Percentiles rank a stretch among this genome's conserved stretches.
Conservation (phyloP, 352 stramenopile species). For the Pythium brassicae region DNA sequence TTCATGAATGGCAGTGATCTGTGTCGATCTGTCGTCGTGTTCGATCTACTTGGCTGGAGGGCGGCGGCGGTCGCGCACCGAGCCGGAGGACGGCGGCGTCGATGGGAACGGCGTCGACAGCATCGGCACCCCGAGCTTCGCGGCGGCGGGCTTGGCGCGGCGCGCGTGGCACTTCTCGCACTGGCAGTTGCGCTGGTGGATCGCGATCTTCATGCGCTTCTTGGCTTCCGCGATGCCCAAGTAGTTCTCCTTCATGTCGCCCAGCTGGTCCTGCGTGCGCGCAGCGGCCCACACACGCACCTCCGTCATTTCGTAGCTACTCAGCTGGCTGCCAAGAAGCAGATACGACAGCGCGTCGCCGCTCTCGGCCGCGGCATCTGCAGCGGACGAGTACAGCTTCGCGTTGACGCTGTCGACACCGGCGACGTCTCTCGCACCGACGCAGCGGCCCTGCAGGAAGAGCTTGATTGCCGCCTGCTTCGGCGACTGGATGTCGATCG, state of each 20-base stretch:
- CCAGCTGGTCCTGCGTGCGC: slow-evolving; percentile 65
- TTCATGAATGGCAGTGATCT: background rate
- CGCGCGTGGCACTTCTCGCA: slow-evolving; percentile 72
- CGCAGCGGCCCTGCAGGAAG: slow-evolving; percentile 52
- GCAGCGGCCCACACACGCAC: slow-evolving; percentile 73
- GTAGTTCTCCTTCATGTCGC: slow-evolving; percentile 87
- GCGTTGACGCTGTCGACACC: slow-evolving; percentile 29
- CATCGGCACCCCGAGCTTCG: slow-evolving; percentile 22
- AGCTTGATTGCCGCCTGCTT: slow-evolving; percentile 49
- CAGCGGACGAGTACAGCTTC: slow-evolving; percentile 2
- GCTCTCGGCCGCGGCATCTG: background rate
- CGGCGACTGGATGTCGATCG: slow-evolving; percentile 49
- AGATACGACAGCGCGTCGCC: slow-evolving; percentile 28
- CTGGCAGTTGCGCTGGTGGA: slow-evolving; percentile 78
- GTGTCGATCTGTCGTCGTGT: background rate
- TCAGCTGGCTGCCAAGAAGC: slow-evolving; percentile 39
- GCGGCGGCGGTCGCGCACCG: slow-evolving; percentile 34
- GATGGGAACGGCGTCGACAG: slow-evolving; percentile 30
- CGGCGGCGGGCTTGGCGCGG: slow-evolving; percentile 34
- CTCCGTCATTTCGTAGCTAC: slow-evolving; percentile 68
- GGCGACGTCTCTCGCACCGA: slow-evolving; percentile 40
- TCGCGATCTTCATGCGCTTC: slow-evolving; percentile 79
- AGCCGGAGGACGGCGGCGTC: slow-evolving; percentile 29
- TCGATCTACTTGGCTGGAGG: slow-evolving; percentile 14
- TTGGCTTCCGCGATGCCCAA: slow-evolving; percentile 78